These are phyloP conservation scores for Penicillium thymicola DNA, from an alignment of 2,329 filamentous ascomycete genomes.

Conservation along the genomic window DNA sequence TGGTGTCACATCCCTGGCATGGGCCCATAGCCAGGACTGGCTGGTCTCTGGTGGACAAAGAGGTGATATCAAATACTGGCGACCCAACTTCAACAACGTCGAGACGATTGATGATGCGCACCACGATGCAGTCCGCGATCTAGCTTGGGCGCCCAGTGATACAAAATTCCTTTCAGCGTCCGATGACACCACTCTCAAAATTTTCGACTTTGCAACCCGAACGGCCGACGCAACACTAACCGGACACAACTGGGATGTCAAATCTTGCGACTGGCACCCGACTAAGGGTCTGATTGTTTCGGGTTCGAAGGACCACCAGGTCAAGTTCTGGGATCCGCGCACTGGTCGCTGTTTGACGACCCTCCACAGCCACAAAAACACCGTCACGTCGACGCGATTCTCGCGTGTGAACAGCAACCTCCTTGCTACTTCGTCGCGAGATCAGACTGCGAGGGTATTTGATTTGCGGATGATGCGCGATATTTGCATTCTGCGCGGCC, in stretches of 20 bases:
- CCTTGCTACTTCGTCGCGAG: slow-evolving; percentile 86
- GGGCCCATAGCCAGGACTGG: slow-evolving; percentile 97
- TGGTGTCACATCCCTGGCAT: slow-evolving; percentile 50
- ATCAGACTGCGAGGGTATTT: slow-evolving; percentile 89
- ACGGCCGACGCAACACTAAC: slow-evolving; percentile 77
- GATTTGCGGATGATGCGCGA: slow-evolving; percentile 98
- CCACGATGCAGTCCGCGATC: slow-evolving; percentile 80
- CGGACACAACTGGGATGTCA: slow-evolving; percentile 98
- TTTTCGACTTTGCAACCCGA: slow-evolving; percentile 91
- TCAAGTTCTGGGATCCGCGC: slow-evolving; percentile 98
- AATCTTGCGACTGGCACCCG: slow-evolving; percentile 96
- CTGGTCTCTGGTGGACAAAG: slow-evolving; percentile 93
- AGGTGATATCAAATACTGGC: slow-evolving; percentile 96
- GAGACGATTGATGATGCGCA: slow-evolving; percentile 85
- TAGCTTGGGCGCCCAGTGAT: slow-evolving; percentile 92
- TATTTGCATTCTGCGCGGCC: slow-evolving; percentile 85
- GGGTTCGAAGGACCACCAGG: slow-evolving; percentile 93
- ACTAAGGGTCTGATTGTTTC: slow-evolving; percentile 91
- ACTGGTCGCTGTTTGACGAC: slow-evolving; percentile 87
- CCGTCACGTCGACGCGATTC: slow-evolving; percentile 88
- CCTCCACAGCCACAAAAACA: slow-evolving; percentile 95
- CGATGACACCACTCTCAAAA: slow-evolving; percentile 88
- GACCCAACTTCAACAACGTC: slow-evolving; percentile 98
- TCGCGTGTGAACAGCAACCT: slow-evolving; percentile 80
- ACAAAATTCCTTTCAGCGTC: slow-evolving; percentile 94